These are phyloP conservation scores for Onygena corvina DNA, from an alignment of 2,329 filamentous ascomycete genomes.

Conservation along the genomic window DNA sequence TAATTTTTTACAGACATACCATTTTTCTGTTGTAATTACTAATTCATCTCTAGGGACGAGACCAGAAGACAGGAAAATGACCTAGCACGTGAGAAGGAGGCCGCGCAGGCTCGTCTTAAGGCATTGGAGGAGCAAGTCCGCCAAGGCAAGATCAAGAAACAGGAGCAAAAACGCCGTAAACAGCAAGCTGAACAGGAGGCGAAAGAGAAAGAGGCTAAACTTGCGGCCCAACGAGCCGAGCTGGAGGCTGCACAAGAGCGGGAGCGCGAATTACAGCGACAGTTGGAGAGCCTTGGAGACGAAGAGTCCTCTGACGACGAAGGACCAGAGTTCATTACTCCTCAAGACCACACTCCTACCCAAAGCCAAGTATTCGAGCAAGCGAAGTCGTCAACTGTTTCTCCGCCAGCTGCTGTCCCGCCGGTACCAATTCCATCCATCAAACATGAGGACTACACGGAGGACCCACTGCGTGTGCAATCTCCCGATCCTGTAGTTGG, in stretches of 20 bases:
- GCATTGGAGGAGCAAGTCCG: constrained; percentile 89
- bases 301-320: constrained; percentile 69
- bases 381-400: constrained; percentile 20
- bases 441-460: constrained; percentile 8
- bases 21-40: not conserved
- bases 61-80: constrained; percentile 67
- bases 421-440: constrained; percentile 14
- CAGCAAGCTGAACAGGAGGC: constrained; percentile 77
- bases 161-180: constrained; percentile 86
- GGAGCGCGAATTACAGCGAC: constrained; percentile 76
- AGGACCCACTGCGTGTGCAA: not conserved
- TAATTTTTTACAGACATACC: constrained; percentile 22
- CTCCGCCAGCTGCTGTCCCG: constrained; percentile 24
- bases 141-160: constrained; percentile 87
- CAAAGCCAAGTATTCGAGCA: constrained; percentile 44
- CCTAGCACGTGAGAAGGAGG: constrained; percentile 65
- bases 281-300: constrained; percentile 68
- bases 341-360: constrained; percentile 48
- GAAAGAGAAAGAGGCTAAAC: constrained; percentile 73
- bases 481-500: constrained; percentile 34
- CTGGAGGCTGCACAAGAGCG: constrained; percentile 83
- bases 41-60: constrained; percentile 47
- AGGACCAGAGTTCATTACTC: constrained; percentile 56
- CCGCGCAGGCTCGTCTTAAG: constrained; percentile 67
- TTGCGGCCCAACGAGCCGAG: constrained; percentile 77